Evolutionary conservation across 108 stramenopile genomes (phyloP), one percentile per base, ranked within the genome.

Genomic region (Bacterosira constricta): DNA sequence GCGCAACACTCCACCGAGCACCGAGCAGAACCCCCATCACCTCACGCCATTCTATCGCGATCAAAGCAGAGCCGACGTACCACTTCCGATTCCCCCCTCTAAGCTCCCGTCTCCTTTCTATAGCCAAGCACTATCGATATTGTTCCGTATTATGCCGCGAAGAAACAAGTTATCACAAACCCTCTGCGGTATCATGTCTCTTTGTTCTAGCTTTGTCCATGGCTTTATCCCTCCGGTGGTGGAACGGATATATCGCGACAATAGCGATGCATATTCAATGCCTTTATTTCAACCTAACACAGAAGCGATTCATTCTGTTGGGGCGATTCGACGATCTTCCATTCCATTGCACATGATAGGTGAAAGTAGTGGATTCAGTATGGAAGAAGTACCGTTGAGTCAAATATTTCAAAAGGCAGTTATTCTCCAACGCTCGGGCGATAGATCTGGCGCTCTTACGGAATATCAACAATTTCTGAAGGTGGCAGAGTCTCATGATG

Each of bases 391-490:
- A 2, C 63, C 77, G 5, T 52, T 77, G 30, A 38, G 49, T 44
- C 61, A 65, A 63, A 77, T 63, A 50, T 77, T 77, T 32, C 77
- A 62, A 70, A 45, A 61, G 18, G 77, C 63, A 25, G 59, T 79
- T 13, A 69, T 66, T 1, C 64, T 79, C 3, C 77, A 79, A 55
- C 37, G 77, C 30, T 31, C 49, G 27, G 69, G 77, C 0, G 69
- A 71, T 25, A 38, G 77, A 60, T 18, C 38, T 7, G 77, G 69
- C 4, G 63, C 69, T 38, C 50, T 79, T 1, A 26, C 29, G 27
- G 77, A 68, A 31, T 79, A 79, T 37, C 21, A 59, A 34, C 11
- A 54, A 18, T 79, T 79, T 34, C 37, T 79, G 41, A 45, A 71
- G 15, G 69, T 66, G 50, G 69, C 69, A 1, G 46, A 66, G 41